Evolutionary conservation across 805 yeast species (phyloP).

Genomic region (Wickerhamiella qilinensis): DNA sequence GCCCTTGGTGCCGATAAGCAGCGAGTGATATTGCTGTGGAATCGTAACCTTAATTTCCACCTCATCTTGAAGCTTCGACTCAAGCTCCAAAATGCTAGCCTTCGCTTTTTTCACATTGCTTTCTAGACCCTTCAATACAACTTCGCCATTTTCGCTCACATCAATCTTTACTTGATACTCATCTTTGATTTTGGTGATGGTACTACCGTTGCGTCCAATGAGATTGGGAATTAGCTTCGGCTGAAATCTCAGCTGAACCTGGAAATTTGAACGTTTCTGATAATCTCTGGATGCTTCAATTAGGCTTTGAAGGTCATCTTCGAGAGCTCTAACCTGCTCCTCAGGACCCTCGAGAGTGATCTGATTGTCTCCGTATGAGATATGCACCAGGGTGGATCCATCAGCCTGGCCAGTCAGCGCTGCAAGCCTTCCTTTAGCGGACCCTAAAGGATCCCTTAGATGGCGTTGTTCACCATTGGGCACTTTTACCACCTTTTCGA

Average conservation of each 20-base stretch:
- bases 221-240: constrained; percentile 53
- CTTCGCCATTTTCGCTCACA: constrained; percentile 35
- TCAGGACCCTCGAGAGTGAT: constrained; percentile 36
- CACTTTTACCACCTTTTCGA: constrained; percentile 34
- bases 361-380: constrained; percentile 34
- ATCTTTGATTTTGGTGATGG: constrained; percentile 49
- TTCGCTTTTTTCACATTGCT: constrained; percentile 63
- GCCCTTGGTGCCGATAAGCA: constrained; percentile 74
- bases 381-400: constrained; percentile 1
- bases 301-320: constrained; percentile 34
- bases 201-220: constrained; percentile 80
- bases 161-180: constrained; percentile 66
- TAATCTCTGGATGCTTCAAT: constrained; percentile 40
- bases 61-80: constrained; percentile 75
- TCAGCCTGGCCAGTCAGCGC: not conserved
- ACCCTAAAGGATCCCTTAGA: constrained; percentile 36
- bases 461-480: constrained; percentile 39
- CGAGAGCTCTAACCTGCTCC: constrained; percentile 39
- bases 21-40: constrained; percentile 64
- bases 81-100: constrained; percentile 36
- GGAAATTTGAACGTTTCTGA: constrained; percentile 30
- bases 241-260: constrained; percentile 44
- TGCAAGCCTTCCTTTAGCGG: constrained; percentile 8
- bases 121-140: constrained; percentile 61
- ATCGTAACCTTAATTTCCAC: constrained; percentile 44